phyloP scores from a whole-genome alignment of 352 stramenopile species.

The Phytopythium aichiense region DNA sequence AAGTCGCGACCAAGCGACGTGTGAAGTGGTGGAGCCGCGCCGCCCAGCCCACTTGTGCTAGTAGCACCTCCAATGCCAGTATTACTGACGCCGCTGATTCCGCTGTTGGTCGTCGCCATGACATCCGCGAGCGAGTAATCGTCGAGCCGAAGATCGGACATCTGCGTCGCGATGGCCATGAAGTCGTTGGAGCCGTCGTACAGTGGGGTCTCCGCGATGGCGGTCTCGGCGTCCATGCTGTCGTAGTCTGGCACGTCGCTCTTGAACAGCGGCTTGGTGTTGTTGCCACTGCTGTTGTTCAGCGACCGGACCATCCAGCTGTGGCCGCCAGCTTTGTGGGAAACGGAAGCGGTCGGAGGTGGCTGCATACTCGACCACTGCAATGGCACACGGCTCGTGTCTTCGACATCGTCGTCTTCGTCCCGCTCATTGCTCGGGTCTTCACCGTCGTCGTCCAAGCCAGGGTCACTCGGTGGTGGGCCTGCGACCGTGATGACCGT shows the following conservation, averaged over 20 bases:
- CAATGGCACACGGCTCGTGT: neutral
- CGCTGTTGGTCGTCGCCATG: constrained; percentile 7
- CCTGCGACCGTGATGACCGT: constrained; percentile 35
- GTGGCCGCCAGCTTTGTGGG: constrained; percentile 6
- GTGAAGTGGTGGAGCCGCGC: constrained; percentile 28
- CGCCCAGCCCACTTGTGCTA: neutral
- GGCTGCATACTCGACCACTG: constrained; percentile 1
- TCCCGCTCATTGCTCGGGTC: constrained; percentile 12
- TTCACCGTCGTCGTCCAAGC: constrained; percentile 19
- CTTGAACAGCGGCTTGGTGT: constrained; percentile 10
- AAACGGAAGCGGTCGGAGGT: neutral
- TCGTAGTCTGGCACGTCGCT: constrained; percentile 26
- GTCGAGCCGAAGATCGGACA: constrained; percentile 65
- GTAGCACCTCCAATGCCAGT: neutral
- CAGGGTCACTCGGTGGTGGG: constrained; percentile 13
- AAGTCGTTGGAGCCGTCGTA: constrained; percentile 47
- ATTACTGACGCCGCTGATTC: constrained; percentile 1
- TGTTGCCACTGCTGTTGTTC: constrained; percentile 13
- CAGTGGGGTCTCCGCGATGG: constrained; percentile 60
- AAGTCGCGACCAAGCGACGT: constrained; percentile 78
- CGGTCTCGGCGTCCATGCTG: constrained; percentile 64
- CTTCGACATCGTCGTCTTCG: constrained; percentile 3
- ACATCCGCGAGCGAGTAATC: constrained; percentile 51
- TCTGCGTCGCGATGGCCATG: constrained; percentile 40
- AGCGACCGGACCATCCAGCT: constrained; percentile 7